Evolutionary conservation across 441 rosid genomes (phyloP).

Genomic region (Populus hybrid): DNA sequence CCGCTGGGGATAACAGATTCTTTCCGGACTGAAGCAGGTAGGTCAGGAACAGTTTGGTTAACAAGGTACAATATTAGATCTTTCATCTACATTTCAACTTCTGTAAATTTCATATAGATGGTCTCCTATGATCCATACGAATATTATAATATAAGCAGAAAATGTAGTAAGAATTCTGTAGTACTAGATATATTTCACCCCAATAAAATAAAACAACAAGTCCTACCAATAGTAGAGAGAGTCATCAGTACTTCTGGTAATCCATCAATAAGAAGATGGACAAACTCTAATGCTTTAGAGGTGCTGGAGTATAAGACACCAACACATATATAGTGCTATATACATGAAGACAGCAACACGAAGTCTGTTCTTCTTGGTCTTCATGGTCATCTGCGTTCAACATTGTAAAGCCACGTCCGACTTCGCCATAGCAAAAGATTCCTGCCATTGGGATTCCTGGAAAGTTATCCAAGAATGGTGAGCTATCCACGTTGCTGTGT

Average conservation of each 20-base stretch:
- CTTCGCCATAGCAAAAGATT: slow-evolving; percentile 62
- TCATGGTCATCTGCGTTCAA: slow-evolving; percentile 13
- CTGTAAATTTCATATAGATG: no score
- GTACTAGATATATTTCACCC: no score
- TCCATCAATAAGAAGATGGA: not conserved
- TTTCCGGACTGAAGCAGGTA: no score
- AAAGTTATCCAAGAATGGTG: slow-evolving; percentile 61
- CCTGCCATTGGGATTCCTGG: slow-evolving; percentile 65
- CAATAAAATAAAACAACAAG: no score
- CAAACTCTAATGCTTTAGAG: slow-evolving; percentile 12
- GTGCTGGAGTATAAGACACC: slow-evolving; percentile 36
- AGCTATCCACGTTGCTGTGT: slow-evolving; percentile 40
- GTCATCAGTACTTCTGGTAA: not conserved
- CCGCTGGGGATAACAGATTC: no score
- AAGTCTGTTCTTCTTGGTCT: slow-evolving; percentile 25
- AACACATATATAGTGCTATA: slow-evolving; percentile 64
- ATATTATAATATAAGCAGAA: no score
- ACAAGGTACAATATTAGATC: no score
- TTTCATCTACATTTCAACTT: no score
- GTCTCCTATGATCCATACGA: no score
- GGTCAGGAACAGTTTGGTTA: no score
- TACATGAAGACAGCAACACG: slow-evolving; percentile 42
- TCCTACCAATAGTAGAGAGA: not conserved
- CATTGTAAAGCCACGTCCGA: slow-evolving; percentile 42
- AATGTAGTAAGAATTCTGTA: no score